Conservation (phyloP, 148 eudicot species). For the Suaeda aralocaspica region DNA sequence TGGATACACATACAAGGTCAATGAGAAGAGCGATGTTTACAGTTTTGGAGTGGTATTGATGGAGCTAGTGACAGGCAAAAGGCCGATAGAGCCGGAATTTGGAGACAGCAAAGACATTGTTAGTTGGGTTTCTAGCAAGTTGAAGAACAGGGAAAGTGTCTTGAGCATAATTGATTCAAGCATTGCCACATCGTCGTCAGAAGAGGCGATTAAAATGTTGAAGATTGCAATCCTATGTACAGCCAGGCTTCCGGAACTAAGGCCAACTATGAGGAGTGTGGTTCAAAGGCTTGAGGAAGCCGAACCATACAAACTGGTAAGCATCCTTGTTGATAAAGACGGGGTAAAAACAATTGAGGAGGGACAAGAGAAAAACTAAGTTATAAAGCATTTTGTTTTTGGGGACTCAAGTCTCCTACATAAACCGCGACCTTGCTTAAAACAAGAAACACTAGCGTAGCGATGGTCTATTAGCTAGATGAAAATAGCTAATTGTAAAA, state of each 20-base stretch:
- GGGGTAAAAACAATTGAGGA: slow-evolving; percentile 33
- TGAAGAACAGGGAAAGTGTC: slow-evolving; percentile 57
- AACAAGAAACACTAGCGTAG: neutral
- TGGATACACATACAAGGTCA: slow-evolving; percentile 77
- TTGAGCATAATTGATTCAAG: slow-evolving; percentile 52
- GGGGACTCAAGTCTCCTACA: neutral
- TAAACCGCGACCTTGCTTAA: neutral
- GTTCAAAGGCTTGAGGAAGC: slow-evolving; percentile 93
- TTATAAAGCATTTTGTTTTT: neutral
- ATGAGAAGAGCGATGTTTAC: slow-evolving; percentile 84
- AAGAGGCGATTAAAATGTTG: slow-evolving; percentile 65
- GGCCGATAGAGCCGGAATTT: slow-evolving; percentile 70
- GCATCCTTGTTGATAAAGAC: slow-evolving; percentile 47
- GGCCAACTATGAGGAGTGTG: slow-evolving; percentile 83
- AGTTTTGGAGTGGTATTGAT: slow-evolving; percentile 97
- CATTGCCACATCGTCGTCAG: slow-evolving; percentile 40
- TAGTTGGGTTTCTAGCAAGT: slow-evolving; percentile 65
- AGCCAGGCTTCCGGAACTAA: slow-evolving; percentile 42
- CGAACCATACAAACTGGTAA: slow-evolving; percentile 51
- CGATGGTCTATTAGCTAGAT: neutral
- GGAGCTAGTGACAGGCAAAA: slow-evolving; percentile 90
- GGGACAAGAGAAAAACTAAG: slow-evolving; percentile 5
- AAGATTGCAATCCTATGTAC: slow-evolving; percentile 82
- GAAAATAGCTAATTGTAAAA: too few species aligned
- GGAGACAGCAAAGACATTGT: slow-evolving; percentile 78